A percentile compares a stretch with the other conserved stretches of the same genome.
Evolutionary conservation across 345 rosid genomes (phyloP).

Genomic region (Eucalyptus erythrocorys): DNA sequence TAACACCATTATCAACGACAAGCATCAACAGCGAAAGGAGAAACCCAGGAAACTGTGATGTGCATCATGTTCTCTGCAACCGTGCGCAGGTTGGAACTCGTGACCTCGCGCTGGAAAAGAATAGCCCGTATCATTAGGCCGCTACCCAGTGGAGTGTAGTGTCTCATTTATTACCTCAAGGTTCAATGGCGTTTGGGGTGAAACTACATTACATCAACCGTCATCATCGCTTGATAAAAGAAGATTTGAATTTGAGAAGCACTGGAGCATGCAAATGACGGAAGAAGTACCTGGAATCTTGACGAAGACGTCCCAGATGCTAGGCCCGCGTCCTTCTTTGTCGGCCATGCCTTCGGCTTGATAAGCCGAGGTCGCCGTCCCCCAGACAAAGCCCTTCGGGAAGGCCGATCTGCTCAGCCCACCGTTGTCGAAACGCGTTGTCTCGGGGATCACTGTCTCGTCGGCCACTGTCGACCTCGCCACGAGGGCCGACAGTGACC

Average conservation of each 20-base stretch:
- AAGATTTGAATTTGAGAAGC: background rate
- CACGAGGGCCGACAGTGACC: background rate
- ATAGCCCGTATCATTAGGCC: background rate
- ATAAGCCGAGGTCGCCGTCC: slow-evolving; percentile 90
- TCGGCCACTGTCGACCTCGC: background rate
- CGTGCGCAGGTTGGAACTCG: background rate
- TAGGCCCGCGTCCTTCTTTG: slow-evolving; percentile 93
- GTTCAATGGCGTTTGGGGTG: background rate
- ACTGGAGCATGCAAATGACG: background rate
- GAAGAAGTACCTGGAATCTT: slow-evolving; percentile 30
- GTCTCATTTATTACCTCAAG: background rate
- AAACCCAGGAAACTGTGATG: slow-evolving; percentile 18
- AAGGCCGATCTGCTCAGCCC: slow-evolving; percentile 59
- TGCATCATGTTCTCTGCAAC: background rate
- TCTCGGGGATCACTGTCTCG: slow-evolving; percentile 1
- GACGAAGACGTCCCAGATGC: slow-evolving; percentile 91
- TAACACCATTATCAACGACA: background rate
- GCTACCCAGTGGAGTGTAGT: background rate
- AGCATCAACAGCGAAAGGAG: background rate
- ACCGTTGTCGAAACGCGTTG: slow-evolving; percentile 31
- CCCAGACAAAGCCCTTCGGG: slow-evolving; percentile 62
- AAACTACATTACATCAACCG: background rate
- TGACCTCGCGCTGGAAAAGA: background rate
- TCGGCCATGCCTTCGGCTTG: slow-evolving; percentile 95
- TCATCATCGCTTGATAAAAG: background rate